phyloP scores from a whole-genome alignment of 352 stramenopile genomes.

The Phytophthora fragariaefolia region DNA sequence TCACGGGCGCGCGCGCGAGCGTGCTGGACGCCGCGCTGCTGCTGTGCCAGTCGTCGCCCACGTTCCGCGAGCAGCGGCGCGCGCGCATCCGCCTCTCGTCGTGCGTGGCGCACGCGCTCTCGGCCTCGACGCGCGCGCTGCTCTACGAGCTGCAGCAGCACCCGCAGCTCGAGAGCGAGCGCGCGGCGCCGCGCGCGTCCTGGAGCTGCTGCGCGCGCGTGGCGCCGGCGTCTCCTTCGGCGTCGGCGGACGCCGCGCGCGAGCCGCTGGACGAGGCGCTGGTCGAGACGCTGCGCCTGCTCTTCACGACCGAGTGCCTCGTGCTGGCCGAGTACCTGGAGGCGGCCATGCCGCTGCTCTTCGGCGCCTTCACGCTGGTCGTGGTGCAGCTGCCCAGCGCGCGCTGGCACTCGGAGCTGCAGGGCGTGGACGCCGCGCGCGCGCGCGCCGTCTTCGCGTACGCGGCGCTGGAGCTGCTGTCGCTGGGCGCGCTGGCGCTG shows the following conservation, averaged over 20 bases:
- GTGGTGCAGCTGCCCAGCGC: slow-evolving; percentile 31
- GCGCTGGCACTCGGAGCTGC: slow-evolving; percentile 14
- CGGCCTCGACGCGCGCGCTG: background rate
- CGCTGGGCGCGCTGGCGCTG: slow-evolving; percentile 13
- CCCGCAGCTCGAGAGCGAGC: too few species aligned
- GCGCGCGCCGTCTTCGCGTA: slow-evolving; percentile 27
- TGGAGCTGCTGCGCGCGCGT: too few species aligned
- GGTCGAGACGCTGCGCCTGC: slow-evolving; percentile 13
- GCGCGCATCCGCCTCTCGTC: slow-evolving; percentile 7
- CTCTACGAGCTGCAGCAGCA: slow-evolving; percentile 3
- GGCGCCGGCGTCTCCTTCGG: too few species aligned
- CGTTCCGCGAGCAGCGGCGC: slow-evolving; percentile 6
- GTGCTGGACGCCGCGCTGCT: background rate
- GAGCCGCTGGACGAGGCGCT: background rate
- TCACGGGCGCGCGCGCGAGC: background rate
- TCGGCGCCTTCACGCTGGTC: slow-evolving; percentile 15
- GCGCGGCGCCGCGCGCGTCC: too few species aligned
- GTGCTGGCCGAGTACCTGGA: slow-evolving; percentile 45
- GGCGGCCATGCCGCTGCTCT: slow-evolving; percentile 41
- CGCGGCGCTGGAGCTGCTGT: slow-evolving; percentile 26
- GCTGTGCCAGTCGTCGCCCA: background rate
- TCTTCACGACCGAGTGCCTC: slow-evolving; percentile 44
- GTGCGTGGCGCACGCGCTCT: slow-evolving; percentile 5
- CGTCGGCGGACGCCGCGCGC: too few species aligned
- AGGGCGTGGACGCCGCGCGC: background rate